These are phyloP conservation scores for Backusella psychrophila DNA, from an alignment of 192 early-diverging fungal genomes.

Conservation along the genomic window DNA sequence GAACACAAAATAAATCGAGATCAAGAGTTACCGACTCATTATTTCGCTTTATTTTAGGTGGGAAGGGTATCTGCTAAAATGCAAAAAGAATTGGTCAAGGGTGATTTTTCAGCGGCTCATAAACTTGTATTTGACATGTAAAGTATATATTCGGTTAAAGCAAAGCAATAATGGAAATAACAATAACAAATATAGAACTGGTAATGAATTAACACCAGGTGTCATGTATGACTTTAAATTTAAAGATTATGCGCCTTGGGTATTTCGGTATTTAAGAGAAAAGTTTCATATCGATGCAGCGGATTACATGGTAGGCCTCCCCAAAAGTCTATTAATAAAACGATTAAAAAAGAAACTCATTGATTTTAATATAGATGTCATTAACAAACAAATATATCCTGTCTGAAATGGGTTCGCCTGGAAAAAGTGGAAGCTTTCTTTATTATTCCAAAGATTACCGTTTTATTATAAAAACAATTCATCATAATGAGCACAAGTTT, in stretches of 20 bases:
- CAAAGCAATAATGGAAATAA: neutral
- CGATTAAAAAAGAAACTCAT: neutral
- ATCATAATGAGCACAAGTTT: slow-evolving; percentile 92
- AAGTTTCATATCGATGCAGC: slow-evolving; percentile 84
- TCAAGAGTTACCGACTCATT: neutral
- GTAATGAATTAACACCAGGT: slow-evolving; percentile 90
- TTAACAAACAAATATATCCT: slow-evolving; percentile 97
- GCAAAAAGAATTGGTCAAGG: slow-evolving; percentile 61
- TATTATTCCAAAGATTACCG: slow-evolving; percentile 98
- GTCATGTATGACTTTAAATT: slow-evolving; percentile 98
- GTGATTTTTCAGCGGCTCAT: slow-evolving; percentile 85
- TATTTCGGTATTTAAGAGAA: slow-evolving; percentile 88
- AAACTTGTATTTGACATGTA: slow-evolving; percentile 96
- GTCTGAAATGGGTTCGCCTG: slow-evolving; percentile 92
- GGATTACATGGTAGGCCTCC: slow-evolving; percentile 77
- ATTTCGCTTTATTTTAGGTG: neutral
- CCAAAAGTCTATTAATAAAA: slow-evolving; percentile 21
- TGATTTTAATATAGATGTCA: slow-evolving; percentile 56
- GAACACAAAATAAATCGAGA: neutral
- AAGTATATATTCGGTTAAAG: neutral
- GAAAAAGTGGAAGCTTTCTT: slow-evolving; percentile 94
- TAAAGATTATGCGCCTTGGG: slow-evolving; percentile 99
- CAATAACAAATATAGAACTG: slow-evolving; percentile 49
- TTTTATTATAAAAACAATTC: slow-evolving; percentile 99
- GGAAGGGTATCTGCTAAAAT: slow-evolving; percentile 87